Conservation (phyloP, 2,329 filamentous ascomycete genomes). For the Helotiales sp. region DNA sequence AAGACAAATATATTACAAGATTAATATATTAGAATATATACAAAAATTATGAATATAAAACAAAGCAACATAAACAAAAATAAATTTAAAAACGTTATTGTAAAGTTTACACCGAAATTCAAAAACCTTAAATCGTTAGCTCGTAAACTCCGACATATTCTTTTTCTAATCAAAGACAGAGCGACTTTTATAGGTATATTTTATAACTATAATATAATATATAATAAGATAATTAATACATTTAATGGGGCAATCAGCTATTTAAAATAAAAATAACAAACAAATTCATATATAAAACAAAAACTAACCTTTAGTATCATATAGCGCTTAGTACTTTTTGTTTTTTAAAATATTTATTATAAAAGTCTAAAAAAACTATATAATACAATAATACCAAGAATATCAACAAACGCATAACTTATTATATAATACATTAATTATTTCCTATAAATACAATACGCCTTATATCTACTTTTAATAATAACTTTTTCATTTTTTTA, state of each 20-base stretch:
- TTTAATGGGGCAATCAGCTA: conserved; percentile 23
- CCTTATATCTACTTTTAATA: no score
- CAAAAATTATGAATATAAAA: conserved; percentile 31
- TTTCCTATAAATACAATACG: no score
- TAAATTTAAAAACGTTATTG: conserved; percentile 29
- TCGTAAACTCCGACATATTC: conserved; percentile 33
- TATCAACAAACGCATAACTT: no score
- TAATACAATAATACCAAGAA: no score
- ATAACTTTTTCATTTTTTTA: no score
- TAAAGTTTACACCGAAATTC: conserved; percentile 25
- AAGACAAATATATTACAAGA: conserved; percentile 23
- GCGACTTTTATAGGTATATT: conserved; percentile 33
- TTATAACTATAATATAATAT: conserved; percentile 30
- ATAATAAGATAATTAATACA: conserved; percentile 28
- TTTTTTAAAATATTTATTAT: no score
- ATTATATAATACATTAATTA: no score
- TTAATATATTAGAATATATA: conserved; percentile 40
- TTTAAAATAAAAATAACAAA: conserved; percentile 20
- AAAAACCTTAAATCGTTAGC: conserved; percentile 21
- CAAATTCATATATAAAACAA: conserved; percentile 16
- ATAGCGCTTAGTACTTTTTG: no score
- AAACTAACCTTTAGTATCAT: not conserved
- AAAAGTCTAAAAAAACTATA: no score
- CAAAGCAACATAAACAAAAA: conserved; percentile 17
- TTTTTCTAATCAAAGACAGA: conserved; percentile 38